These are phyloP conservation scores for Allomyces arbusculus DNA, from an alignment of 192 early-diverging fungal genomes.

Conservation along the genomic window DNA sequence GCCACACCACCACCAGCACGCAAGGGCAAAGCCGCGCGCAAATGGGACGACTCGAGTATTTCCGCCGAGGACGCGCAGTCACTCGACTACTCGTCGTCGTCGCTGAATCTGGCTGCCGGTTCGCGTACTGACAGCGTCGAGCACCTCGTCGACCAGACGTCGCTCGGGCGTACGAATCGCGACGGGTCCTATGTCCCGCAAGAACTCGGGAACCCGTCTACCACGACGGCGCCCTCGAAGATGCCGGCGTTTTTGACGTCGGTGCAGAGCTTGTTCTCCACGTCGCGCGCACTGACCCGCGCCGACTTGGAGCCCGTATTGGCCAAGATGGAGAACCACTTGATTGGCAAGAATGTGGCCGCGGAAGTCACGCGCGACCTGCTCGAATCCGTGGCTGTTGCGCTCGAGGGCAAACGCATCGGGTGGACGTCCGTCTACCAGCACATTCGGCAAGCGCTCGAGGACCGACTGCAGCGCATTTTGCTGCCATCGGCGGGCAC, in stretches of 20 bases:
- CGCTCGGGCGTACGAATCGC: constrained; percentile 25
- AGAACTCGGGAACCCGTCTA: constrained; percentile 17
- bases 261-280: constrained; percentile 42
- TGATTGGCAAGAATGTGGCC: constrained; percentile 85
- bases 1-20: background rate
- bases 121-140: constrained; percentile 38
- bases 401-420: constrained; percentile 51
- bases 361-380: constrained; percentile 67
- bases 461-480: constrained; percentile 60
- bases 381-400: constrained; percentile 51
- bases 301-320: constrained; percentile 58
- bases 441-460: constrained; percentile 61
- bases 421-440: constrained; percentile 27
- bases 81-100: background rate
- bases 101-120: background rate
- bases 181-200: constrained; percentile 33
- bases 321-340: constrained; percentile 73
- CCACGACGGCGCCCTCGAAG: constrained; percentile 6
- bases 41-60: background rate
- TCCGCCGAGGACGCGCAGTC: background rate
- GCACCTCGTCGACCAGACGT: constrained; percentile 33
- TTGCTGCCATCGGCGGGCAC: constrained; percentile 74
- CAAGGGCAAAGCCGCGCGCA: background rate
- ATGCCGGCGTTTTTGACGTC: constrained; percentile 38
- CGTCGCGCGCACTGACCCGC: constrained; percentile 46